Base-by-base conservation (phyloP, 208 protist species). In the Leishmania braziliensis region DNA sequence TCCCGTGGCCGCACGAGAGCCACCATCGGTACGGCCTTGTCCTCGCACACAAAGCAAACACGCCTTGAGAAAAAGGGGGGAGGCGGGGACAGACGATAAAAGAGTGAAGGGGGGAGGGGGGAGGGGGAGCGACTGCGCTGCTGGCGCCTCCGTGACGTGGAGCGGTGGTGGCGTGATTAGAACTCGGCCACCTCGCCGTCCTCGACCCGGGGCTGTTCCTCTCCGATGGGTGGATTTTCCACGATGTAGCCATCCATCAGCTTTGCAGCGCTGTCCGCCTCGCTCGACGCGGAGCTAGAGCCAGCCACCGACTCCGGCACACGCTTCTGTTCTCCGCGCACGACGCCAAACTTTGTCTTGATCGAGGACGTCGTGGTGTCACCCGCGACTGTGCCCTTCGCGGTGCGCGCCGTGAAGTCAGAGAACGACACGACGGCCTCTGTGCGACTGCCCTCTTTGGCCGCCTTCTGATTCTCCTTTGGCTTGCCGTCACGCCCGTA, bases 301-400 rank as follows among this genome's bases (percentile, higher is more conserved):
- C 75, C 68, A 14, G 77, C 80, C 26, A 62, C 81, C 0, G 60
- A 73, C 39, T 93, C 91, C 48, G 58, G 23, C 43, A 91, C 77
- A 23, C 93, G 93, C 43, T 36, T 82, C 80, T 84, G 89, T 79
- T 96, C 93, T 50, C 83, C 69, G 23, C 86, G 79, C 43, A 96
- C 88, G 26, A 86, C 74, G 70, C 94, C 92, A 80, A 93, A 97
- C 72, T 86, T 85, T 29, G 94, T 95, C 68, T 71, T 85, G 18
- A 93, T 77, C 71, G 36, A 75, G 0, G 77, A 29, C 62, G 50
- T 39, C 6, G 50, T 65, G 33, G 65, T 73, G 23, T 72, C 77
- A 3, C 54, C 81, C 5, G 77, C 75, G 51, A 66, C 50, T 29
- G 68, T 65, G 12, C 68, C 73, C 58, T 46, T 33, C n/a, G 18